A percentile compares a stretch with the other conserved stretches of the same genome.
phyloP scores from a whole-genome alignment of 345 rosid species.

The Orychophragmus violaceus region DNA sequence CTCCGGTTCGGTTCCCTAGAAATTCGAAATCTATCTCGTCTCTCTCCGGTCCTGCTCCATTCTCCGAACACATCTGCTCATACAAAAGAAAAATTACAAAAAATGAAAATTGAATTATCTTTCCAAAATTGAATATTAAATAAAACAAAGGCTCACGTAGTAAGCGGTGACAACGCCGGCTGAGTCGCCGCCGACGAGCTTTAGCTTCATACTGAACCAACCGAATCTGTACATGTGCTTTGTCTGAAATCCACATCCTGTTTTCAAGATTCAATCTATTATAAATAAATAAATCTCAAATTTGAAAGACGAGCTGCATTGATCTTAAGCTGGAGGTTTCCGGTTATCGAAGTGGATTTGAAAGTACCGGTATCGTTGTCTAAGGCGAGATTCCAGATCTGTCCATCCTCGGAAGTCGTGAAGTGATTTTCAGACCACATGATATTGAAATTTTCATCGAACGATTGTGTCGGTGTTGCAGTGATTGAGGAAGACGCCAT shows the following conservation, averaged over 20 bases:
- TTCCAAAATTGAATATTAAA: not conserved
- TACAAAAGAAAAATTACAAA: not conserved
- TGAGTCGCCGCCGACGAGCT: constrained; percentile 90
- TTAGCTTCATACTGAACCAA: constrained; percentile 97
- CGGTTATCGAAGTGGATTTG: not conserved
- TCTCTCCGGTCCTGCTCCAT: constrained; percentile 90
- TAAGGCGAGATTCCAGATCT: constrained; percentile 91
- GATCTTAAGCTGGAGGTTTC: not conserved
- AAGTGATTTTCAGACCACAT: constrained; percentile 96
- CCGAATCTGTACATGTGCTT: constrained; percentile 91
- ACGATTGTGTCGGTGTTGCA: constrained; percentile 45
- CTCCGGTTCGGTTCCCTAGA: constrained; percentile 84
- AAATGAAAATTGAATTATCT: not conserved
- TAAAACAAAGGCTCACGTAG: constrained; percentile 43
- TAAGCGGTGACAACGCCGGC: constrained; percentile 98
- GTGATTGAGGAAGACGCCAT: constrained; percentile 30
- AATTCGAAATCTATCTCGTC: constrained; percentile 96
- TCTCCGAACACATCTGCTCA: constrained; percentile 86
- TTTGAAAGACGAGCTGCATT: not conserved
- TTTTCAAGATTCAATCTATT: not conserved
- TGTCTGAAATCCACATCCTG: constrained; percentile 96
- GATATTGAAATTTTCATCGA: constrained; percentile 80
- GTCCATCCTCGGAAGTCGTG: constrained; percentile 86
- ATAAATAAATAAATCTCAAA: not conserved
- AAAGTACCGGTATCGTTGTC: constrained; percentile 85